Percentiles rank a stretch among this genome's conserved stretches.
phyloP scores from a whole-genome alignment of 352 stramenopile species.

The Globisporangium solare region DNA sequence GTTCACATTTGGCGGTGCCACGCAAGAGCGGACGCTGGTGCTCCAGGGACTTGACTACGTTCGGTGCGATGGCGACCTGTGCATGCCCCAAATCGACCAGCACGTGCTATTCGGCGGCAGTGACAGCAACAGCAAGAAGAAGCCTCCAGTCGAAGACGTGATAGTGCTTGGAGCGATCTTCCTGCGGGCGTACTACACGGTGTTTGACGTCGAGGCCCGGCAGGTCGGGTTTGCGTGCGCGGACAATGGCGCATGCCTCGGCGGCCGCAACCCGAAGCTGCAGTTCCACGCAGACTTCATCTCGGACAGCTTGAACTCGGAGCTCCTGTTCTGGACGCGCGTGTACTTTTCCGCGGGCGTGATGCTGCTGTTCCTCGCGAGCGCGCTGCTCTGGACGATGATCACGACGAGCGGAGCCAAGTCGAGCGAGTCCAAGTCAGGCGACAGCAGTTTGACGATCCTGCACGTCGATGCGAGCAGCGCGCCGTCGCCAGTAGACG shows the following conservation, averaged over 20 bases:
- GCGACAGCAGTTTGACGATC: neutral
- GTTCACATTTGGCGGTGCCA: constrained; percentile 31
- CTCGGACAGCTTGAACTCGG: neutral
- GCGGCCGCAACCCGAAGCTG: constrained; percentile 32
- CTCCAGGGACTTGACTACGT: constrained; percentile 62
- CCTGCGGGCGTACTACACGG: constrained; percentile 62
- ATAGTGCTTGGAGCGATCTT: constrained; percentile 62
- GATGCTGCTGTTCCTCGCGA: constrained; percentile 28
- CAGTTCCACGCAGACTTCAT: constrained; percentile 24
- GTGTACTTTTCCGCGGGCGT: constrained; percentile 28
- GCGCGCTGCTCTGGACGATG: constrained; percentile 31
- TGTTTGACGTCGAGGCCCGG: constrained; percentile 41
- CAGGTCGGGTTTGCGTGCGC: constrained; percentile 46
- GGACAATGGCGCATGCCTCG: constrained; percentile 16
- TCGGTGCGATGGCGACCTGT: constrained; percentile 48
- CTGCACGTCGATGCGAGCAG: neutral
- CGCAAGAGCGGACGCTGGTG: constrained; percentile 21
- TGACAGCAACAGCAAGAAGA: constrained; percentile 5
- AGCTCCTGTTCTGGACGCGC: constrained; percentile 33
- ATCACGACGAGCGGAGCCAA: constrained; percentile 18
- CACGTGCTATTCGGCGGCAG: constrained; percentile 29
- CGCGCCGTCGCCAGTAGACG: neutral
- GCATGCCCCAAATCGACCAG: constrained; percentile 51
- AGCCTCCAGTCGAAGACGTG: constrained; percentile 22
- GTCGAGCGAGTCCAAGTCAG: neutral